Percentiles rank a stretch among this genome's conserved stretches.
These are phyloP conservation scores for Hirschioporus abietinus DNA, from an alignment of 768 basidiomycete species.

Conservation along the genomic window DNA sequence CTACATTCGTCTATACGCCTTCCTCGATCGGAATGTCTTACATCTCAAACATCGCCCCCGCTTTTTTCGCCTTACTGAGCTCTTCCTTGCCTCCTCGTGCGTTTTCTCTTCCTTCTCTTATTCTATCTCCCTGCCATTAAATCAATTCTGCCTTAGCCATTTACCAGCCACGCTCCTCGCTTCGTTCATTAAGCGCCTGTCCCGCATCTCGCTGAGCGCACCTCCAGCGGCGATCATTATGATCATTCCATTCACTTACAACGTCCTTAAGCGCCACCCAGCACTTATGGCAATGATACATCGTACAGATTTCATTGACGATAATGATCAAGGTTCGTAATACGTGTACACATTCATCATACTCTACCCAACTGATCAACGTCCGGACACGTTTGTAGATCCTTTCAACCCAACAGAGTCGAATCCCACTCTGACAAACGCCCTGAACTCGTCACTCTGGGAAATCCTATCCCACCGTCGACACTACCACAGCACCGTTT, in stretches of 20 bases:
- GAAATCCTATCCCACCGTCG: conserved; percentile 73
- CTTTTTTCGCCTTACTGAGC: conserved; percentile 89
- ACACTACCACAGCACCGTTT: conserved; percentile 86
- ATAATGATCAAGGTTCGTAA: conserved; percentile 29
- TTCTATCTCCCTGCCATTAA: background rate
- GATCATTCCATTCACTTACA: conserved; percentile 91
- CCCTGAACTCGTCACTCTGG: conserved; percentile 88
- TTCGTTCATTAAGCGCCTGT: conserved; percentile 89
- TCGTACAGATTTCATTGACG: conserved; percentile 37
- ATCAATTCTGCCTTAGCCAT: conserved; percentile 44
- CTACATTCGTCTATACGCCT: conserved; percentile 86
- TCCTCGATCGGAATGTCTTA: conserved; percentile 82
- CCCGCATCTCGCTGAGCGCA: conserved; percentile 76
- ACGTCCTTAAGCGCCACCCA: conserved; percentile 88
- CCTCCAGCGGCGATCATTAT: conserved; percentile 90
- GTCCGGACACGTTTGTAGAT: conserved; percentile 34
- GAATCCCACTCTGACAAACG: conserved; percentile 73
- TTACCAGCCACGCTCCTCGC: conserved; percentile 88
- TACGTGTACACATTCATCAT: background rate
- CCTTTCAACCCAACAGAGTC: conserved; percentile 62
- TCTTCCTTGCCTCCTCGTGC: conserved; percentile 90
- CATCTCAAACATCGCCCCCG: conserved; percentile 91
- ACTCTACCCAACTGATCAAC: too few relatives aligned
- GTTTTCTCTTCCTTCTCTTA: conserved; percentile 23
- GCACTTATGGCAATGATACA: conserved; percentile 93